Base-by-base conservation (phyloP, 2,329 filamentous ascomycete species). In the Alternaria novae-zelandiae region DNA sequence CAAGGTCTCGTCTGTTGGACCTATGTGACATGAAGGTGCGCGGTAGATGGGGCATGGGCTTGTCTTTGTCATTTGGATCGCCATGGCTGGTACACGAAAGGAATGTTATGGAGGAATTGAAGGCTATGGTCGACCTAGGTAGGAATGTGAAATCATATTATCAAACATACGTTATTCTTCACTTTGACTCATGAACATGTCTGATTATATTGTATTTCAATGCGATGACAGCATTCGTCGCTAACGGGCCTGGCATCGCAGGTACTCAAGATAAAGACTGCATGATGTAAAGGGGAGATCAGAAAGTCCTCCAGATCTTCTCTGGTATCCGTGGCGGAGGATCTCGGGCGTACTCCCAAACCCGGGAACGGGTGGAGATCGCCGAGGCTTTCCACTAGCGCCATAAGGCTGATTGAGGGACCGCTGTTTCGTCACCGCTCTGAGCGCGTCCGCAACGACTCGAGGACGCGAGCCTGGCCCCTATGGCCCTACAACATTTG, bases 381-480 rank as follows among this genome's bases (percentile, higher is more conserved):
- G 68, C 56, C 51, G 50, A 32, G 59, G 59, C 56, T 50, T 50
- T 44, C n/a, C 17, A 9, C 57, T 73, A 74, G 71, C 43, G 20
- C 45, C 51, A 17, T 64, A 73, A 58, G 71, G 71, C 70, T 73
- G 71, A 69, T 45, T 53, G 57, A 47, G 46, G 57, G 55, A 53
- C 44, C 25, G 25, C 47, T 20, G 49, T 61, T 66, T 73, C 70
- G 70, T 73, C 65, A 73, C 68, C 66, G 68, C 69, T 65, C 64
- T 65, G 66, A 67, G 54, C 62, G 64, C 65, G 64, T 71, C 68
- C 54, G 61, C 69, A 57, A 63, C 61, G 36, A 50, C 53, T 61
- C 51, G 46, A 70, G 63, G 68, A 64, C 68, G 62, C 66, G 65
- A 68, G 64, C 66, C 66, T 65, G 44, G 56, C 43, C 32, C 49